These are phyloP conservation scores for Curvularia hawaiiensis DNA, from an alignment of 2,329 filamentous ascomycete genomes.

Conservation along the genomic window DNA sequence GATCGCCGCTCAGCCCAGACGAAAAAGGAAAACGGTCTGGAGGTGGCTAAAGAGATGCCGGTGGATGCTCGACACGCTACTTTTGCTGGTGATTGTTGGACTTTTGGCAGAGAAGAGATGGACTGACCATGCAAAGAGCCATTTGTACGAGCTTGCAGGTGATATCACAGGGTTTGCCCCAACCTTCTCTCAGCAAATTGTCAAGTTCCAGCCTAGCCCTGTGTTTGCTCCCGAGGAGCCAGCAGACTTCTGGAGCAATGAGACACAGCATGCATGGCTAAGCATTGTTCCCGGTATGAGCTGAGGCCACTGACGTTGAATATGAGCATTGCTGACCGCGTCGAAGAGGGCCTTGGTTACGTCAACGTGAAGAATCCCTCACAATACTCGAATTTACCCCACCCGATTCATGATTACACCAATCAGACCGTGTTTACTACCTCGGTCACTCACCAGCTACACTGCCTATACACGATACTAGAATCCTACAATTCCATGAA, in stretches of 20 bases:
- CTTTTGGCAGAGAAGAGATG: constrained; percentile 36
- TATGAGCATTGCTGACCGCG: constrained; percentile 2
- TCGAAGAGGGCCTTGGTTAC: constrained; percentile 39
- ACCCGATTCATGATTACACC: constrained; percentile 41
- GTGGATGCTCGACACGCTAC: constrained; percentile 37
- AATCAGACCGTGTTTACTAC: constrained; percentile 40
- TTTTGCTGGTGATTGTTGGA: constrained; percentile 37
- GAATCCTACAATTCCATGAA: constrained; percentile 41
- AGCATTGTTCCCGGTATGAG: constrained; percentile 38
- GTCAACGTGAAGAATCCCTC: constrained; percentile 32
- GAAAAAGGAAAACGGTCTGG: constrained; percentile 20
- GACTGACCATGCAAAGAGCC: constrained; percentile 15
- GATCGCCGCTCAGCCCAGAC: constrained; percentile 7
- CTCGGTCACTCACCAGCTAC: constrained; percentile 42
- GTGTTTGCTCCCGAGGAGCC: constrained; percentile 38
- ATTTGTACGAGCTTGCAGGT: constrained; percentile 33
- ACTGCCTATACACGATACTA: constrained; percentile 42
- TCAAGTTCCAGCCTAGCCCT: constrained; percentile 32
- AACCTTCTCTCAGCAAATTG: constrained; percentile 41
- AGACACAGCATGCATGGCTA: constrained; percentile 40
- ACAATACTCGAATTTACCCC: constrained; percentile 35
- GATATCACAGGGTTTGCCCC: constrained; percentile 43
- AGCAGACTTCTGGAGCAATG: constrained; percentile 36
- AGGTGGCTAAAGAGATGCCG: constrained; percentile 22
- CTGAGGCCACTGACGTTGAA: not conserved